phyloP scores from a whole-genome alignment of 2,329 filamentous ascomycete genomes.

The Taxawa tesnikishii region DNA sequence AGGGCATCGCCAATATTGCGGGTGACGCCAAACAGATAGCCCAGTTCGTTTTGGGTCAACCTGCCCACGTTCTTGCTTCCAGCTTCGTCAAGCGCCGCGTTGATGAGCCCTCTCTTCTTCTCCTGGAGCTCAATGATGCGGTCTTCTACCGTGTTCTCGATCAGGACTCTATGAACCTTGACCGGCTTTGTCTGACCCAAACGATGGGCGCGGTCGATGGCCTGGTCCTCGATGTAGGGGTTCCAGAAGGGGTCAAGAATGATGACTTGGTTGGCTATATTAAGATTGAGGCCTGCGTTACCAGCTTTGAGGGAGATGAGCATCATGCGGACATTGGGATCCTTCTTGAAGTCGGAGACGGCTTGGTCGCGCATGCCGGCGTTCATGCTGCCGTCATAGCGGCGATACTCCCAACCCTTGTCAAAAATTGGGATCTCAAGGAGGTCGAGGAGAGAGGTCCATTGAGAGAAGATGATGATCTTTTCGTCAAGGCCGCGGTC shows the following conservation, averaged over 20 bases:
- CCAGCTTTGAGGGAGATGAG: slow-evolving; percentile 69
- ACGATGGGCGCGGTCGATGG: slow-evolving; percentile 77
- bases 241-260: slow-evolving; percentile 94
- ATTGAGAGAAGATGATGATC: slow-evolving; percentile 72
- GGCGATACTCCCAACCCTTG: slow-evolving; percentile 46
- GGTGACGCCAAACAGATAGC: slow-evolving; percentile 49
- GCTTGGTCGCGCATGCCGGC: slow-evolving; percentile 53
- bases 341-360: slow-evolving; percentile 55
- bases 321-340: slow-evolving; percentile 47
- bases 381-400: slow-evolving; percentile 69
- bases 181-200: slow-evolving; percentile 70
- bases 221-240: slow-evolving; percentile 84
- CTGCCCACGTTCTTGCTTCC: slow-evolving; percentile 54
- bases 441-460: slow-evolving; percentile 66
- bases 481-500: slow-evolving; percentile 51
- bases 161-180: slow-evolving; percentile 66
- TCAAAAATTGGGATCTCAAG: slow-evolving; percentile 58
- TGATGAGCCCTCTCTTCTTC: slow-evolving; percentile 64
- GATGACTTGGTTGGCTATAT: slow-evolving; percentile 71
- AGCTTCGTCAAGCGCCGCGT: slow-evolving; percentile 67
- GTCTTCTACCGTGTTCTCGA: slow-evolving; percentile 73
- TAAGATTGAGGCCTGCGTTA: slow-evolving; percentile 77
- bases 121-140: slow-evolving; percentile 71
- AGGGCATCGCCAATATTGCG: slow-evolving; percentile 1
- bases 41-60: slow-evolving; percentile 54